Conservation (phyloP, 2,329 filamentous ascomycete species). For the Xylariomycetidae sp. region DNA sequence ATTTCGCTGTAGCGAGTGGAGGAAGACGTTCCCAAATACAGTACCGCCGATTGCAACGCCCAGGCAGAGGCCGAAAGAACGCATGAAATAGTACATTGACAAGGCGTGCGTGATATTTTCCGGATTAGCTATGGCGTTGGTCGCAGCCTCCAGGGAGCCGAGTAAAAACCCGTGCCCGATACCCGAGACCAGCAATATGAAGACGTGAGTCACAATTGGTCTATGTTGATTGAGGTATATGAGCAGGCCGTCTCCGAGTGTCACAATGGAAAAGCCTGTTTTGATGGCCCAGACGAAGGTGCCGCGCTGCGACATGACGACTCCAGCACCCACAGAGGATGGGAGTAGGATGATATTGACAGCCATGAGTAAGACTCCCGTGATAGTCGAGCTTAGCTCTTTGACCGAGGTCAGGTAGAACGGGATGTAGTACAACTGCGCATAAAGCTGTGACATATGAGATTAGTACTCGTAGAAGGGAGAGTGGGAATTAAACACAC, state of each 20-base stretch:
- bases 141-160: conserved; percentile 3
- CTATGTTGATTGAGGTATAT: background rate
- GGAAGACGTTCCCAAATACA: conserved; percentile 8
- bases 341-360: conserved; percentile 6
- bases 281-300: conserved; percentile 7
- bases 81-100: conserved; percentile 10
- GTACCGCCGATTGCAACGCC: conserved; percentile 9
- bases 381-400: conserved; percentile 3
- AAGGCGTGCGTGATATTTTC: conserved; percentile 4
- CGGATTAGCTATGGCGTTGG: conserved; percentile 2
- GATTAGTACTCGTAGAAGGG: background rate
- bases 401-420: conserved; percentile 10
- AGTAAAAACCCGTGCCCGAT: conserved; percentile 7
- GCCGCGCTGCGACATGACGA: conserved; percentile 7
- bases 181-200: conserved; percentile 3
- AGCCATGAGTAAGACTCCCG: conserved; percentile 10
- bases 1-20: conserved; percentile 4
- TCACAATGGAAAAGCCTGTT: conserved; percentile 3
- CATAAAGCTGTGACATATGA: conserved; percentile 5
- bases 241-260: background rate
- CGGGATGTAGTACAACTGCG: conserved; percentile 8
- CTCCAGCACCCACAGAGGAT: conserved; percentile 2
- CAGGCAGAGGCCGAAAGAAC: conserved; percentile 7
- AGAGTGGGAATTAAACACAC: background rate
- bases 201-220: background rate